A percentile compares a stretch with the other conserved stretches of the same genome.
Conservation (phyloP, 192 early-diverging fungal species). For the Rhizophlyctis rosea region DNA sequence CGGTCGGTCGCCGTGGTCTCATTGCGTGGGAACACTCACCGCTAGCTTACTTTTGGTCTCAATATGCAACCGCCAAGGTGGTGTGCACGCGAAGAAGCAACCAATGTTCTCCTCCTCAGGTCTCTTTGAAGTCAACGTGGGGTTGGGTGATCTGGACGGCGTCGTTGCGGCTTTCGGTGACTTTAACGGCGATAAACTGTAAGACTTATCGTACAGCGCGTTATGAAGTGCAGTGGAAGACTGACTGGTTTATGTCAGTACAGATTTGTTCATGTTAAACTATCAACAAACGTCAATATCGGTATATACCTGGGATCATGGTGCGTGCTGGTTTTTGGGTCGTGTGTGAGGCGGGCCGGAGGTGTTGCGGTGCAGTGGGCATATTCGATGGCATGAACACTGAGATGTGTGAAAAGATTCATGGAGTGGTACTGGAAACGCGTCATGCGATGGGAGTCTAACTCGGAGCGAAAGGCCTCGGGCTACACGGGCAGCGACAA, state of each 20-base stretch:
- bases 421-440: too few species aligned
- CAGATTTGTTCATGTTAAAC: conserved; percentile 76
- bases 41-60: too few species aligned
- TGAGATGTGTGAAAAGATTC: too few species aligned
- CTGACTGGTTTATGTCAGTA: conserved; percentile 39
- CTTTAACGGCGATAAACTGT: conserved; percentile 79
- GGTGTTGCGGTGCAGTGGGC: too few species aligned
- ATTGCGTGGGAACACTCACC: too few species aligned
- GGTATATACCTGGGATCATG: conserved; percentile 69
- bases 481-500: too few species aligned
- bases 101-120: conserved; percentile 26
- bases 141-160: conserved; percentile 63
- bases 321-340: conserved; percentile 37
- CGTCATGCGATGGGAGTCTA: too few species aligned
- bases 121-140: conserved; percentile 42
- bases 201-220: background rate
- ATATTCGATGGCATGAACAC: too few species aligned
- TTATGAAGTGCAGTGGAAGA: background rate
- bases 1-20: too few species aligned
- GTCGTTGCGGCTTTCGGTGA: conserved; percentile 83
- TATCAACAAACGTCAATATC: conserved; percentile 64
- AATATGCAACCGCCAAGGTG: background rate
- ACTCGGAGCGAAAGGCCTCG: too few species aligned
- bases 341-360: too few species aligned
- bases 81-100: too few species aligned